Base-by-base conservation (phyloP, 495 filamentous ascomycete species). In the Penicillium alfredii region DNA sequence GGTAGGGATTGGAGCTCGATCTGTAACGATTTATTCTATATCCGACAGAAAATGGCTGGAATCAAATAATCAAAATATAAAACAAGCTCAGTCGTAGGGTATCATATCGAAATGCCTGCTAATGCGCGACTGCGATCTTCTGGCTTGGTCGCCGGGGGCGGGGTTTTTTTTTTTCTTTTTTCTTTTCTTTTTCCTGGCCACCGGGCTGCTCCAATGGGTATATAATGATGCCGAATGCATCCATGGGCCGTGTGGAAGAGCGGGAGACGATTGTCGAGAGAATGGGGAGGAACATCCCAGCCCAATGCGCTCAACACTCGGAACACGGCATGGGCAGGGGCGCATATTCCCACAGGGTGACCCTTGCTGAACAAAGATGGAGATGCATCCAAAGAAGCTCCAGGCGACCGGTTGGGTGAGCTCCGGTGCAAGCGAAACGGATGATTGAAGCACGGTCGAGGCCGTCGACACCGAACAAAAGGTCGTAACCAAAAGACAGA, bases 31-130 rank as follows among this genome's bases (percentile, higher is more conserved):
- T 40, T 20, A n/a, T n/a, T 42, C 39, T 42, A 42, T 42, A 29
- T 42, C 13, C n/a, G n/a, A n/a, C n/a, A n/a, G n/a, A n/a, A 59
- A 54, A 51, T 58, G 49, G 46, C 40, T 51, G 44, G 35, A 47
- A 59, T n/a, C n/a, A 56, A 38, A 25, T 10, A 35, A 33, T 15
- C 18, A 44, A 45, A 40, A 25, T 37, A 25, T 38, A 47, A 40
- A 45, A 48, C 42, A 53, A 66, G 58, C 56, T 65, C 60, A 58
- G 60, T 61, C 58, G 60, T 68, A 66, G 64, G 64, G 64, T 68
- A 68, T 68, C 64, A 68, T 64, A 64, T 64, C 60, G 56, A 64
- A 67, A 68, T 63, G 64, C 64, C 64, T 64, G 64, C 61, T 68
- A 64, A 68, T 63, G 53, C 53, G 56, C 52, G 59, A 68, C 64